These are phyloP conservation scores for Suillus ampliporus DNA, from an alignment of 768 basidiomycete species.

Conservation along the genomic window DNA sequence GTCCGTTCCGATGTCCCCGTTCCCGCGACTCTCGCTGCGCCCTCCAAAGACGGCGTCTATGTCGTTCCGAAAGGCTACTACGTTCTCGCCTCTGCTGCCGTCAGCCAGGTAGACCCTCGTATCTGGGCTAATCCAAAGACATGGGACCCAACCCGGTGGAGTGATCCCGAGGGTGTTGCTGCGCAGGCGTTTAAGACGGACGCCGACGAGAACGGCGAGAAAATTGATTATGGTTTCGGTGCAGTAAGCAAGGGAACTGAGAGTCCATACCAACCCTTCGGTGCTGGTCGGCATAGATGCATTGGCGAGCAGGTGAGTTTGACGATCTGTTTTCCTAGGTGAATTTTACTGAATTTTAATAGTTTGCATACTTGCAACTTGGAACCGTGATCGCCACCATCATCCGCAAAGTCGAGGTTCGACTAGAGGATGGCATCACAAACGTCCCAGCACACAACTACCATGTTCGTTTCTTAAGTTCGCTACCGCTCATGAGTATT, in stretches of 20 bases:
- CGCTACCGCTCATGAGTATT: background rate
- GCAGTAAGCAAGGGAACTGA: constrained; percentile 96
- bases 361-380: constrained; percentile 96
- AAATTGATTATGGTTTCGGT: constrained; percentile 96
- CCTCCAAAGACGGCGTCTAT: constrained; percentile 74
- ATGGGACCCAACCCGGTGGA: constrained; percentile 90
- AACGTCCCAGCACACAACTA: constrained; percentile 87
- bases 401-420: constrained; percentile 77
- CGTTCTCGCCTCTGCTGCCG: constrained; percentile 86
- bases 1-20: constrained; percentile 87
- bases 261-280: constrained; percentile 96
- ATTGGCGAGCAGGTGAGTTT: constrained; percentile 82
- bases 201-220: constrained; percentile 77
- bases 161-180: constrained; percentile 81
- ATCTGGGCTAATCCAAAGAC: constrained; percentile 75
- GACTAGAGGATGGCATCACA: constrained; percentile 53
- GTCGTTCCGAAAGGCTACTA: constrained; percentile 90
- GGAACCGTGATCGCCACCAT: constrained; percentile 82
- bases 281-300: constrained; percentile 94
- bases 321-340: background rate
- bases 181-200: constrained; percentile 80
- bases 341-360: constrained; percentile 10
- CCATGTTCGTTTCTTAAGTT: constrained; percentile 60
- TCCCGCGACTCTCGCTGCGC: constrained; percentile 79
- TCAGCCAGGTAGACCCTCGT: constrained; percentile 84